Conservation (phyloP, 2,329 filamentous ascomycete species). For the Botrytis sinoallii region DNA sequence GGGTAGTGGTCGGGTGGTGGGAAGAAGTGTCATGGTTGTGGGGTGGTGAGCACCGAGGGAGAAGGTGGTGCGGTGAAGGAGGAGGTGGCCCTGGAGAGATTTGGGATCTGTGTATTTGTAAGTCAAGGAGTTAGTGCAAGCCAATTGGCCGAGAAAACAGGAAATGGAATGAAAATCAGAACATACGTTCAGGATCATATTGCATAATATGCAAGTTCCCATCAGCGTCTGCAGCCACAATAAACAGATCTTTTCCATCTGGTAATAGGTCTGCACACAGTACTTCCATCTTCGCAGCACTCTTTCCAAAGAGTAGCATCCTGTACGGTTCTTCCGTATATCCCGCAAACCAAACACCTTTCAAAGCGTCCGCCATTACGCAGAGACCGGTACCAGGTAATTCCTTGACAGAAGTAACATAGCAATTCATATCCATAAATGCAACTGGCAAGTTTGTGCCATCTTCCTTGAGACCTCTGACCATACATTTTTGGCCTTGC, state of each 20-base stretch:
- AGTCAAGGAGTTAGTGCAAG: neutral
- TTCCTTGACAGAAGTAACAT: slow-evolving; percentile 81
- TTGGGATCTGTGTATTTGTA: slow-evolving; percentile 68
- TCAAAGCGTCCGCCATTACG: slow-evolving; percentile 84
- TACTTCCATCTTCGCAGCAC: slow-evolving; percentile 72
- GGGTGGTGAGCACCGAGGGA: slow-evolving; percentile 76
- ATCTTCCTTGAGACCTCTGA: slow-evolving; percentile 92
- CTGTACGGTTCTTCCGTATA: slow-evolving; percentile 97
- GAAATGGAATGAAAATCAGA: neutral
- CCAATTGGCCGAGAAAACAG: neutral
- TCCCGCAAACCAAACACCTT: slow-evolving; percentile 93
- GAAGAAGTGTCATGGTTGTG: slow-evolving; percentile 71
- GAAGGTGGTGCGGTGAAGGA: slow-evolving; percentile 86
- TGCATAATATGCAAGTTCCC: slow-evolving; percentile 85
- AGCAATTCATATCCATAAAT: slow-evolving; percentile 96
- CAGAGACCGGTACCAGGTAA: slow-evolving; percentile 81
- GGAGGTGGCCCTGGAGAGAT: slow-evolving; percentile 81
- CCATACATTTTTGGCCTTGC: slow-evolving; percentile 97
- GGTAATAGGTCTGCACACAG: slow-evolving; percentile 84
- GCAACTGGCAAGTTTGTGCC: slow-evolving; percentile 88
- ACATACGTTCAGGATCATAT: slow-evolving; percentile 89
- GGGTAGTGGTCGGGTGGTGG: slow-evolving; percentile 55
- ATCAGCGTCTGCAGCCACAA: slow-evolving; percentile 80
- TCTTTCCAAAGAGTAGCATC: slow-evolving; percentile 90
- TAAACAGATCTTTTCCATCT: slow-evolving; percentile 75